Percentiles rank a stretch among this genome's conserved stretches.
Conservation (phyloP, 164 flowering plant species). For the Dillenia suffruticosa region DNA sequence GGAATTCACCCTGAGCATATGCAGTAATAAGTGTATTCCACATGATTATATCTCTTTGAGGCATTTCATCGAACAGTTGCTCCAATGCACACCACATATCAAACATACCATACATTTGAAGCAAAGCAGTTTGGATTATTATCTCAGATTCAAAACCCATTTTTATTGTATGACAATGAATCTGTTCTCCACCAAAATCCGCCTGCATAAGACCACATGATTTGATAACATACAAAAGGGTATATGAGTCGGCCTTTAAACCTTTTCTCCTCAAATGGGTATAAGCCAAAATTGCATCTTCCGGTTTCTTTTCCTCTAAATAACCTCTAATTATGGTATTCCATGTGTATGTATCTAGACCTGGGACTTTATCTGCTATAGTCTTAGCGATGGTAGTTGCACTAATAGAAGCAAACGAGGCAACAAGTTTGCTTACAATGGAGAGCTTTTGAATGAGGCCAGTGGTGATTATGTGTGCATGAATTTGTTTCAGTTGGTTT, state of each 20-base stretch:
- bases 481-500: conserved; percentile 29
- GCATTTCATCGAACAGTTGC: conserved; percentile 26
- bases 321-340: conserved; percentile 32
- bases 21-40: conserved; percentile 32
- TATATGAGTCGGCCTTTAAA: conserved; percentile 22
- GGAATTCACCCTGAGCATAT: conserved; percentile 17
- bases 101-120: conserved; percentile 27
- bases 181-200: conserved; percentile 14
- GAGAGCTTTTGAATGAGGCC: conserved; percentile 24
- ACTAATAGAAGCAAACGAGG: conserved; percentile 13
- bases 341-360: conserved; percentile 33
- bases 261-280: conserved; percentile 21
- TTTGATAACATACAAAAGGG: conserved; percentile 24
- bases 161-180: conserved; percentile 27
- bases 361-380: conserved; percentile 19
- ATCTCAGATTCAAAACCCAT: conserved; percentile 29
- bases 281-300: conserved; percentile 25
- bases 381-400: conserved; percentile 10
- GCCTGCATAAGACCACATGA: conserved; percentile 23
- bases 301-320: conserved; percentile 20
- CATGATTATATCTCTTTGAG: conserved; percentile 25
- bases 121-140: conserved; percentile 25
- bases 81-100: conserved; percentile 13
- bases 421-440: conserved; percentile 23
- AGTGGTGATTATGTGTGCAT: conserved; percentile 26